phyloP scores from a whole-genome alignment of 305 asterid species.

The Galium porrigens region DNA sequence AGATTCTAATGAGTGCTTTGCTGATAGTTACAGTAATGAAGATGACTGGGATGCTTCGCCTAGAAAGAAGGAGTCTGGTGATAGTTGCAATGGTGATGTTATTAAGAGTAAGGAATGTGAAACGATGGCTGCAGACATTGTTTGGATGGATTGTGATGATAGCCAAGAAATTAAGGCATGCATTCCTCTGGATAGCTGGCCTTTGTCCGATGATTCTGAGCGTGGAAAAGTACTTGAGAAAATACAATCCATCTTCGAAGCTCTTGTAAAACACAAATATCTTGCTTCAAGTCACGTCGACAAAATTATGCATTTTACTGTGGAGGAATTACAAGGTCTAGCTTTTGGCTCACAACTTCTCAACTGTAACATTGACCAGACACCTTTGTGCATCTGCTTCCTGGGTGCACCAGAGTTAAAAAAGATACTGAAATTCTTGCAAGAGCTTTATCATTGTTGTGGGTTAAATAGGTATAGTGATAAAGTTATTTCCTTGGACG shows the following conservation, averaged over 20 bases:
- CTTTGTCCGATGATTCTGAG: constrained; percentile 66
- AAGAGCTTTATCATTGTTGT: constrained; percentile 63
- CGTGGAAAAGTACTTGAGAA: constrained; percentile 66
- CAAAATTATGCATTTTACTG: constrained; percentile 72
- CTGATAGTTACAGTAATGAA: constrained; percentile 46
- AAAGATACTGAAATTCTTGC: constrained; percentile 64
- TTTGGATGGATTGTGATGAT: constrained; percentile 79
- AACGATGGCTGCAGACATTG: constrained; percentile 29
- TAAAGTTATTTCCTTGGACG: constrained; percentile 33
- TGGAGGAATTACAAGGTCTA: constrained; percentile 69
- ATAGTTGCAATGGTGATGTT: constrained; percentile 26
- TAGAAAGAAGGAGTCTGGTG: constrained; percentile 30
- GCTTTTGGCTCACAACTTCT: constrained; percentile 58
- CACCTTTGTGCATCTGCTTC: constrained; percentile 70
- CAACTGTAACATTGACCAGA: constrained; percentile 45
- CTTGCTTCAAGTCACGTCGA: constrained; percentile 71
- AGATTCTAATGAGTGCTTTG: constrained; percentile 45
- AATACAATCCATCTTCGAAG: constrained; percentile 46
- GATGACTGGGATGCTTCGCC: constrained; percentile 52
- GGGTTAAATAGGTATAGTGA: constrained; percentile 57
- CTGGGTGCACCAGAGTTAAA: constrained; percentile 61
- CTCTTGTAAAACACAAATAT: constrained; percentile 53
- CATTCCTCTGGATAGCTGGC: constrained; percentile 49
- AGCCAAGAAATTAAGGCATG: constrained; percentile 38
- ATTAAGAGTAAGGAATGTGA: constrained; percentile 42